These are phyloP conservation scores for Medicago lupulina DNA, from an alignment of 306 rosid species.

Conservation along the genomic window DNA sequence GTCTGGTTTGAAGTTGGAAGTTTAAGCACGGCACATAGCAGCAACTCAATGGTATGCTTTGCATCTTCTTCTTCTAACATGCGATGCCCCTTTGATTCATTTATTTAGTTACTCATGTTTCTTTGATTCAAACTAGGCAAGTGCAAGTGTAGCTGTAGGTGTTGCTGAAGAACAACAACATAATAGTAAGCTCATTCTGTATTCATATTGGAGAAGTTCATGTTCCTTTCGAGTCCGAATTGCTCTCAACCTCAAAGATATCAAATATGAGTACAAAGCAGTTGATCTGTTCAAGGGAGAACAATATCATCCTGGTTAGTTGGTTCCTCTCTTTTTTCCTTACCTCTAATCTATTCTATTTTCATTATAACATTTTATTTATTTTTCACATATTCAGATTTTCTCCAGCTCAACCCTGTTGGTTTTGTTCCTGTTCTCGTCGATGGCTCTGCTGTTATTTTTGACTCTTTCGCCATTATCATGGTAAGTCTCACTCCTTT, in stretches of 20 bases:
- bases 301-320: conserved; percentile 72
- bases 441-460: conserved; percentile 58
- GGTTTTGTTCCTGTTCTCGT: conserved; percentile 75
- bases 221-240: conserved; percentile 51
- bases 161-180: background rate
- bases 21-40: background rate
- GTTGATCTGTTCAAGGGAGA: conserved; percentile 63
- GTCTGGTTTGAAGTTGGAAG: background rate
- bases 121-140: conserved; percentile 29
- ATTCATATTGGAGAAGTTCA: conserved; percentile 54
- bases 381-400: conserved; percentile 53
- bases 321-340: background rate
- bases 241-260: conserved; percentile 71
- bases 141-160: background rate
- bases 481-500: conserved; percentile 50
- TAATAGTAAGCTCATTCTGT: conserved; percentile 31
- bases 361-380: too few relatives aligned
- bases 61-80: background rate
- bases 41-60: background rate
- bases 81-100: background rate
- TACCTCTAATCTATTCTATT: too few relatives aligned
- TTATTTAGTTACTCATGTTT: background rate
- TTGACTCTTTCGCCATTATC: conserved; percentile 78
- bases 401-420: conserved; percentile 63
- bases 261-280: conserved; percentile 62